Percentiles rank a stretch among this genome's conserved stretches.
These are phyloP conservation scores for Xylariomycetidae sp. DNA, from an alignment of 2,329 filamentous ascomycete genomes.

Conservation along the genomic window DNA sequence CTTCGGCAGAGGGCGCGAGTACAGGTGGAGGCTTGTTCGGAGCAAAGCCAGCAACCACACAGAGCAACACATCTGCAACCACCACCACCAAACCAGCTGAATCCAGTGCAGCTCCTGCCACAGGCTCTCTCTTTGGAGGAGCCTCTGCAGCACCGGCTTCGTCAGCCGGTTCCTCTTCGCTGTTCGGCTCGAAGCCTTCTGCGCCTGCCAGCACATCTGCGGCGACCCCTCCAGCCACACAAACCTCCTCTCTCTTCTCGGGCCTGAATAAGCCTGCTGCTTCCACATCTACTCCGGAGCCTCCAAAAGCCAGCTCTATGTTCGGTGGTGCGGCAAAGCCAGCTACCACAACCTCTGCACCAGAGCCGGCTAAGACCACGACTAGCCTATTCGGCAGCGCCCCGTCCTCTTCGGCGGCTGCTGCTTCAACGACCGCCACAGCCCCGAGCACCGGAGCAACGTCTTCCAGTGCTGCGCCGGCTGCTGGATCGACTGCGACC, in stretches of 20 bases:
- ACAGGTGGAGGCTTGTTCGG: slow-evolving; percentile 15
- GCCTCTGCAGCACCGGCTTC: slow-evolving; percentile 8
- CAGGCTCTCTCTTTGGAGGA: slow-evolving; percentile 19
- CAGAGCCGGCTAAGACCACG: slow-evolving; percentile 24
- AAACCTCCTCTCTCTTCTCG: slow-evolving; percentile 15
- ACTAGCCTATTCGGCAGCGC: slow-evolving; percentile 22
- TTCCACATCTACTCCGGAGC: slow-evolving; percentile 19
- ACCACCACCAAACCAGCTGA: slow-evolving; percentile 18
- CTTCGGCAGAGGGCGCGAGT: too few species aligned
- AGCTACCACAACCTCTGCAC: slow-evolving; percentile 15
- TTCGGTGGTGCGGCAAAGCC: slow-evolving; percentile 19
- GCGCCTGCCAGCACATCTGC: slow-evolving; percentile 10
- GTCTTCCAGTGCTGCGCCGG: slow-evolving; percentile 18
- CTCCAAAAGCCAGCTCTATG: slow-evolving; percentile 22
- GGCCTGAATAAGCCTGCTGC: slow-evolving; percentile 14
- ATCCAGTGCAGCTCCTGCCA: slow-evolving; percentile 14
- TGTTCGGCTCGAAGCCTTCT: slow-evolving; percentile 13
- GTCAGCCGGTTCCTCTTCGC: slow-evolving; percentile 17
- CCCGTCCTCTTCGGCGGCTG: slow-evolving; percentile 16
- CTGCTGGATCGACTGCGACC: slow-evolving; percentile 18
- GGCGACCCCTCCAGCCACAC: slow-evolving; percentile 13
- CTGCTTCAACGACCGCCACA: slow-evolving; percentile 19
- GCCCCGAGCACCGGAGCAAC: slow-evolving; percentile 20
- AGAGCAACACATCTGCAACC: slow-evolving; percentile 7
- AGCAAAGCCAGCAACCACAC: slow-evolving; percentile 16